phyloP scores from a whole-genome alignment of 176 grass and related monocot genomes.

The Lolium multiflorum region DNA sequence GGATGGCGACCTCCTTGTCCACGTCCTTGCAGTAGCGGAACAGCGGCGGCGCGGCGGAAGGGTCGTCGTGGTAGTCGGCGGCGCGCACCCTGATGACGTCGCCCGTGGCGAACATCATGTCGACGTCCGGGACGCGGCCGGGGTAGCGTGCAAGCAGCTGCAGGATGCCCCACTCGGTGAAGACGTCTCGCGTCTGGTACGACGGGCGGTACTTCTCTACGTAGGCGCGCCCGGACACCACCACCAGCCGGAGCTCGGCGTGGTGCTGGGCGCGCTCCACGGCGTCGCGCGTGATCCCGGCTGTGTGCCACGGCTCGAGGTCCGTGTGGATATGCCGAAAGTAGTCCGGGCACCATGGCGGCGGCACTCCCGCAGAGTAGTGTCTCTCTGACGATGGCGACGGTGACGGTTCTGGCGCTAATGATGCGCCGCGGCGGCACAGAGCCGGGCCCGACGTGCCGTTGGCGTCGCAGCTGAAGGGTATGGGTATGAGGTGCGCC shows the following conservation, averaged over 20 bases:
- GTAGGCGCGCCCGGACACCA: constrained; percentile 31
- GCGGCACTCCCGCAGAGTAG: not conserved
- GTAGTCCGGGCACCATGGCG: constrained; percentile 54
- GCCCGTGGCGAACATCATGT: constrained; percentile 87
- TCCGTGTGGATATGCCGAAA: constrained; percentile 79
- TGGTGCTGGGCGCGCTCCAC: constrained; percentile 42
- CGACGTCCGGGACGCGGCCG: constrained; percentile 77
- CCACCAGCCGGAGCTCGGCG: constrained; percentile 62
- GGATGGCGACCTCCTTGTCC: constrained; percentile 59
- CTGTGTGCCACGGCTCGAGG: constrained; percentile 55
- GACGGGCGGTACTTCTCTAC: not conserved
- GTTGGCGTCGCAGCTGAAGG: constrained; percentile 36
- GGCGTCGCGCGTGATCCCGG: constrained; percentile 50
- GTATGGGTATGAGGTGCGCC: not conserved
- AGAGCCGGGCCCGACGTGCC: not conserved
- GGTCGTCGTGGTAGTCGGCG: not conserved
- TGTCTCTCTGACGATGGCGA: not conserved
- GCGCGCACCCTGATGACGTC: constrained; percentile 41
- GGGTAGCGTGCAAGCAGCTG: constrained; percentile 83
- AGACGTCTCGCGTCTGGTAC: constrained; percentile 53
- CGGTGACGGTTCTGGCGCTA: not conserved
- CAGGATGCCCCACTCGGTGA: constrained; percentile 65
- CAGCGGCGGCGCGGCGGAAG: no score
- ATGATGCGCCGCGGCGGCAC: not conserved
- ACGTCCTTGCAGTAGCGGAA: constrained; percentile 74